Base-by-base conservation (phyloP, 306 rosid species). In the Alnus rubra region DNA sequence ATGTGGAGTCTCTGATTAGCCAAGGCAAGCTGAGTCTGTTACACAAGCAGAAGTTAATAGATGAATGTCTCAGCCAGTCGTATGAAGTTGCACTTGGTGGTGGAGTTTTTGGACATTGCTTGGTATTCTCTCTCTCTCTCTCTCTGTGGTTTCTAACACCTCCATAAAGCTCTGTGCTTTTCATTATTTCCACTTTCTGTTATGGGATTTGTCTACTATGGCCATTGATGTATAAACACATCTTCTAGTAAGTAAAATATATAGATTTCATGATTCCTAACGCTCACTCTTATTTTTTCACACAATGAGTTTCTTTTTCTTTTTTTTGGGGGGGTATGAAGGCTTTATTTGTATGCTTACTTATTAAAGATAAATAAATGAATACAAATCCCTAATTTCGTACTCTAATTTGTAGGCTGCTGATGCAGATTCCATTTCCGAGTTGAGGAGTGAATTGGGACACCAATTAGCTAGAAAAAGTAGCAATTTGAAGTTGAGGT, bases 391-490 rank as follows among this genome's bases (percentile, higher is more conserved):
- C 59, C 16, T 69, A 59, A n/a, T 75, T 67, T 62, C 75, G 55
- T 80, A 47, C 55, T 50, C 71, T 33, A 68, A 16, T 73, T 76
- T 82, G 78, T 79, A 92, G 98, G 97, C 97, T 84, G 90, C 92
- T 72, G 39, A 88, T 83, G 95, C 88, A 19, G 97, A 92, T 73
- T 69, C 89, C 69, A 52, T 92, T 79, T 84, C 97, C 13, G 79
- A 81, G 82, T 73, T 94, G 73, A 91, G 97, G 82, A 94, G 97
- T 88, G 97, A 91, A 80, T 80, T 94, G 62, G 98, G 97, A 79
- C 84, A 92, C 63, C 98, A 91, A 28, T 80, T 92, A 78, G 98
- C 98, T 74, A 85, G 67, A 14, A 92, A 90, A 82, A 92, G 98
- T 88, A 86, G 83, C 60, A 77, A 83, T 76, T 58, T 85, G 67